Evolutionary conservation across 2,329 filamentous ascomycete genomes (phyloP).

Genomic region (Penicillium sp.): DNA sequence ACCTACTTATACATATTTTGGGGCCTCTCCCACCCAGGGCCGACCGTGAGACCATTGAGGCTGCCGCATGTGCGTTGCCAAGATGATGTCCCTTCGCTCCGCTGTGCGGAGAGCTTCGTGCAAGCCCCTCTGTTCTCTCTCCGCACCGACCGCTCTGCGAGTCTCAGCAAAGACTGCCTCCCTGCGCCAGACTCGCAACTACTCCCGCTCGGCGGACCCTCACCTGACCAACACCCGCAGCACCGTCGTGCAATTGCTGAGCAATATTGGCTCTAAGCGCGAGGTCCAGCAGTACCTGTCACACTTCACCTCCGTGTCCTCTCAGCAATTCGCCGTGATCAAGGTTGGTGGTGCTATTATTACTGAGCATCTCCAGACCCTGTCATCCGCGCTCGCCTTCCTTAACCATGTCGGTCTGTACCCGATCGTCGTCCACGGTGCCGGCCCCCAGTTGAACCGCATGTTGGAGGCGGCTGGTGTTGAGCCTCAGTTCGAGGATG

Average conservation of each 20-base stretch:
- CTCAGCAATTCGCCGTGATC: constrained; percentile 96
- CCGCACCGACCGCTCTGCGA: constrained; percentile 35
- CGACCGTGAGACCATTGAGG: constrained; percentile 25
- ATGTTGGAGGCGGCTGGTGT: constrained; percentile 86
- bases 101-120: constrained; percentile 45
- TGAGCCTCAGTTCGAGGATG: constrained; percentile 93
- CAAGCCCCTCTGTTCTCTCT: constrained; percentile 41
- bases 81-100: constrained; percentile 44
- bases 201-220: constrained; percentile 46
- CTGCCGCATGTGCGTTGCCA: constrained; percentile 42
- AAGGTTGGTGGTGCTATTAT: constrained; percentile 97
- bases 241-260: constrained; percentile 84
- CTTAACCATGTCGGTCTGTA: constrained; percentile 92
- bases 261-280: constrained; percentile 92
- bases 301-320: constrained; percentile 94
- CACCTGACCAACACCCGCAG: constrained; percentile 64
- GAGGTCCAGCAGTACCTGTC: constrained; percentile 97
- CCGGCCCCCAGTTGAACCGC: constrained; percentile 90
- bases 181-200: constrained; percentile 36
- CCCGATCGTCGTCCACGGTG: constrained; percentile 93
- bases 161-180: constrained; percentile 25
- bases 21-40: constrained; percentile 15
- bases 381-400: constrained; percentile 85
- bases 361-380: constrained; percentile 86
- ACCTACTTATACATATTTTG: constrained; percentile 11